Base-by-base conservation (phyloP, 257 asterid species). In the Solanum habrochaites region DNA sequence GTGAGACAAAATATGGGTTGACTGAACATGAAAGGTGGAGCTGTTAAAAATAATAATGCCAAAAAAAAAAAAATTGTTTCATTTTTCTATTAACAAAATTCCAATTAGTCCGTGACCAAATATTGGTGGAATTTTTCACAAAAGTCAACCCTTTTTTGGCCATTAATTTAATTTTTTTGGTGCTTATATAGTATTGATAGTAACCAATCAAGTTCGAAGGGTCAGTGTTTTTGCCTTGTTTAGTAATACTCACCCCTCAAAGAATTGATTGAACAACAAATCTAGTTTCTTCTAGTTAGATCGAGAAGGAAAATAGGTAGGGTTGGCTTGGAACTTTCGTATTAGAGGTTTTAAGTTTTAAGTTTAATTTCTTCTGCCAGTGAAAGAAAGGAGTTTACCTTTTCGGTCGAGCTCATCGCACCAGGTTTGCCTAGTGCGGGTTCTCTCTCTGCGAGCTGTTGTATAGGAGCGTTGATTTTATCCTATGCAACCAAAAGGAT, bases 121-220 rank as follows among this genome's bases (percentile, higher is more conserved):
- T 86, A 89, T 82, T 87, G 85, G 16, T 90, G 94, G 91, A 89
- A 27, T 86, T 86, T 60, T 90, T 84, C 40, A 52, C 86, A 81
- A 91, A 94, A 93, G 98, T 94, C 96, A 94, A 93, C 93, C 87
- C 88, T 73, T 49, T 42, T 86, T 39, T 37, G 67, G 74, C 85
- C 45, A 80, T 80, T 80, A 35, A 11, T 29, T 80, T 47, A 18
- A 27, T 4, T 32, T 27, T 47, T 52, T 80, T 80, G 69, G 69
- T 80, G 7, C 27, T 62, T 15, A 16, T 80, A 0, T 43, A 77
- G 73, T 31, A 69, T 80, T 80, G 62, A 43, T 74, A 13, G 67
- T 16, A 47, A 47, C 85, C 16, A 80, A 47, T 47, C 85, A 47
- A 10, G 67, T 47, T 47, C 14, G 85, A 80, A 78, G 11, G 29